Base-by-base conservation (phyloP, 306 rosid species). In the Pterocarpus macrocarpus region DNA sequence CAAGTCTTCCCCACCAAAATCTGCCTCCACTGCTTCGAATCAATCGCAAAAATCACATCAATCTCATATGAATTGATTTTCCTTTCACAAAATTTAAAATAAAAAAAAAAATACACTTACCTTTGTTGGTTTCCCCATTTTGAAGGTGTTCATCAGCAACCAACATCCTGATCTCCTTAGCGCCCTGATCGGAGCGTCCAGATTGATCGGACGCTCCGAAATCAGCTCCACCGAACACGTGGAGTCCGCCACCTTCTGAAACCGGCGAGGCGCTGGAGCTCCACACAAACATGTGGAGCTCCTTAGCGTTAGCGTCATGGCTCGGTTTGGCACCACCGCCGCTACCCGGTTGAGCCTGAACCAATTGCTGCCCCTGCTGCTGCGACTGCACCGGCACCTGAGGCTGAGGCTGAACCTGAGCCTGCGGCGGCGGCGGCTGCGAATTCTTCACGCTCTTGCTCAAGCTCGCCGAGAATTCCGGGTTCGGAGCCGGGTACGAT, bases 251-350 rank as follows among this genome's bases (percentile, higher is more conserved):
- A 4, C 80, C 86, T 39, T 96, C 97, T 0, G 98, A 93, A 63
- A 92, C 98, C 12, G 98, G 97, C 0, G 98, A 94, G 0, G 85
- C 90, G 14, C 95, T 92, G 0, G 98, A 92, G 83, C 98, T 94
- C 98, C 98, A 94, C 34, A 94, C 98, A 12, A 92, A 94, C 98
- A 94, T 92, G 81, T 94, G 98, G 5, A 94, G 95, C 89, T 94
- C 98, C 70, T 94, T 94, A 3, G 95, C 97, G 30, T 94, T 94
- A 3, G 95, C 97, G 30, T 94, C 97, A 22, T 90, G 89, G 80
- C 77, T 92, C 0, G 87, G 28, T 75, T 90, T 94, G 11, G 61
- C 59, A 14, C 41, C 77, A 5, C 61, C 61, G 5, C 61, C 61
- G 12, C 61, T 55, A 1, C 32, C 61, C 65, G 8, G 67, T 39